Conservation (phyloP, 2,329 filamentous ascomycete species). For the Ophiocordyceps sinensis region DNA sequence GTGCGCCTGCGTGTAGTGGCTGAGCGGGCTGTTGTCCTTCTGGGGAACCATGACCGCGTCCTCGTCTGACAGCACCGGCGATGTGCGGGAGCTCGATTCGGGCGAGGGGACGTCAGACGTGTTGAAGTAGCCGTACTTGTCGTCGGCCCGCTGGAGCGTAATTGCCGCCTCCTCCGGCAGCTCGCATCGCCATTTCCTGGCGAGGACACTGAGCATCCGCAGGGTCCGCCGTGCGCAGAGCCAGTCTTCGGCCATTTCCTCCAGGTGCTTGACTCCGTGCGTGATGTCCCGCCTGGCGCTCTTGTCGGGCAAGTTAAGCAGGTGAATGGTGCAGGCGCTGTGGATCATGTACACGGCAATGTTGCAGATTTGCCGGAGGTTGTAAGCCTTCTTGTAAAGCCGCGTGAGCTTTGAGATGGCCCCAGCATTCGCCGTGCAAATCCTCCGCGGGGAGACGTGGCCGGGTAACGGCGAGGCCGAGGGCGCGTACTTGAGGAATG, state of each 20-base stretch:
- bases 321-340: constrained; percentile 84
- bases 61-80: constrained; percentile 15
- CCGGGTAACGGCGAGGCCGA: constrained; percentile 67
- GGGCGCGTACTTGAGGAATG: constrained; percentile 83
- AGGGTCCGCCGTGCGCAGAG: constrained; percentile 75
- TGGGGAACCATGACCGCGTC: constrained; percentile 8
- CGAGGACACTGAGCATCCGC: constrained; percentile 70
- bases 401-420: constrained; percentile 90
- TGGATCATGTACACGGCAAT: constrained; percentile 93
- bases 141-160: constrained; percentile 64
- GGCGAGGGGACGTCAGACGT: constrained; percentile 47
- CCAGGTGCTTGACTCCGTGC: constrained; percentile 79
- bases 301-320: constrained; percentile 87
- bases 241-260: constrained; percentile 95
- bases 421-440: constrained; percentile 80
- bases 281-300: constrained; percentile 79
- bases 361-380: constrained; percentile 86
- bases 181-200: constrained; percentile 79
- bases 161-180: constrained; percentile 69
- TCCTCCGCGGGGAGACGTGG: constrained; percentile 78
- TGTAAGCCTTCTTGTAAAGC: constrained; percentile 84
- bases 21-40: constrained; percentile 20
- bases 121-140: constrained; percentile 62
- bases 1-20: constrained; percentile 16
- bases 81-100: constrained; percentile 18